Base-by-base conservation (phyloP, 169 alveolate genomes). In the Plasmodium coatneyi region DNA sequence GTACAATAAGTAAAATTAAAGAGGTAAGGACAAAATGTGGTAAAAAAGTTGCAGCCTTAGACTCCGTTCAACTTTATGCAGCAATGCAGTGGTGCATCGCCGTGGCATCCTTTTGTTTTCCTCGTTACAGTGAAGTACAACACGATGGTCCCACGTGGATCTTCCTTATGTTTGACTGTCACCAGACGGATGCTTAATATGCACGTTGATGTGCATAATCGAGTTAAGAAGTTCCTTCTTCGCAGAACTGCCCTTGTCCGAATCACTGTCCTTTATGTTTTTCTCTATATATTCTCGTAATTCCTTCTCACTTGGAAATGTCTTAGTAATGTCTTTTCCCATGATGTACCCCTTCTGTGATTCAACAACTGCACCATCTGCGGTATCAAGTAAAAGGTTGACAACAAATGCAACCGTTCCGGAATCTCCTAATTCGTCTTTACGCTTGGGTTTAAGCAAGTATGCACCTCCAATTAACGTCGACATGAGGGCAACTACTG, bases 401-500 rank as follows among this genome's bases (percentile, higher is more conserved):
- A 30, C n/a, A 56, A 82, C 80, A 28, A 30, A 41, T 52, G 43
- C 72, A 16, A 54, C 79, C 71, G 71, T 5, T 28, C 3, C 80
- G 22, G 90, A 41, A 82, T 82, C 56, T 3, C 56, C 22, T 70
- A 72, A 82, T 82, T 30, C 39, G 3, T 34, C 10, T 54, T 30
- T 82, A 30, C 34, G 43, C 16, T 43, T 49, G 60, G 9, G 66
- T 32, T 28, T 41, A 82, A 30, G 14, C 3, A 52, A 54, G 71
- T 52, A 56, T 4, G 14, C 56, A 52, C 90, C 90, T 82, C 84
- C 84, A 79, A 52, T 43, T 82, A 82, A 19, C 14, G 79, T n/a
- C 10, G 90, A 54, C 30, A 82, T 82, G 22, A 82, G 10, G 52
- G 90, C 79, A 30, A 82, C 1, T 3, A 36, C 78, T 82, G 41